Percentiles rank a stretch among this genome's conserved stretches.
Evolutionary conservation across 345 rosid genomes (phyloP).

Genomic region (Aethionema arabicum): DNA sequence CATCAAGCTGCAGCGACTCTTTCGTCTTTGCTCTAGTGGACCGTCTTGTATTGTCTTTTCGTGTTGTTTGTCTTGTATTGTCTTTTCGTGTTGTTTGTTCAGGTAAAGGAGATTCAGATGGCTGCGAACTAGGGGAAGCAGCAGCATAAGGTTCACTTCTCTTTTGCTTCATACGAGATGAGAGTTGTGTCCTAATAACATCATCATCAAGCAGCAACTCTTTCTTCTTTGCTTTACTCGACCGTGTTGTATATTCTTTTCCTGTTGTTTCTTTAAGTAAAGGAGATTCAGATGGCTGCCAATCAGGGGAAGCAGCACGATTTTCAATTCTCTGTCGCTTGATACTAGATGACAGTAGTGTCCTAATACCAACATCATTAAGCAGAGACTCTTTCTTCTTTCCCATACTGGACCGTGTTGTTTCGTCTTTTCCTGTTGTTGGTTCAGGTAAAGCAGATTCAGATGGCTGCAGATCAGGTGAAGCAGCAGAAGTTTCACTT

Average conservation of each 20-base stretch:
- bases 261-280: slow-evolving; percentile 46
- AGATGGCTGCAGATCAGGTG: slow-evolving; percentile 50
- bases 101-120: slow-evolving; percentile 34
- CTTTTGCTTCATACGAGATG: slow-evolving; percentile 49
- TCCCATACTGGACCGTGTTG: slow-evolving; percentile 53
- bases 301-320: no score
- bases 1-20: slow-evolving; percentile 70
- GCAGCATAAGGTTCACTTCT: no score
- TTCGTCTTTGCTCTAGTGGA: slow-evolving; percentile 63
- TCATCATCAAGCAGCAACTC: slow-evolving; percentile 85
- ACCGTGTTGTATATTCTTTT: slow-evolving; percentile 54
- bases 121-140: no score
- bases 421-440: slow-evolving; percentile 53
- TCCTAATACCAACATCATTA: slow-evolving; percentile 69
- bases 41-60: no score
- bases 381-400: slow-evolving; percentile 79
- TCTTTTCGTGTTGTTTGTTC: no score
- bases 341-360: slow-evolving; percentile 44
- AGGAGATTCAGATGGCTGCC: slow-evolving; percentile 24
- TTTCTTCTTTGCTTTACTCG: slow-evolving; percentile 76
- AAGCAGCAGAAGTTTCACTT: neutral
- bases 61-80: no score
- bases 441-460: slow-evolving; percentile 49
- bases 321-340: slow-evolving; percentile 94
- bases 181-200: slow-evolving; percentile 41